Evolutionary conservation across 2,329 filamentous ascomycete species (phyloP), one percentile per base, ranked within the genome.

Genomic region (Alternaria brassicae): DNA sequence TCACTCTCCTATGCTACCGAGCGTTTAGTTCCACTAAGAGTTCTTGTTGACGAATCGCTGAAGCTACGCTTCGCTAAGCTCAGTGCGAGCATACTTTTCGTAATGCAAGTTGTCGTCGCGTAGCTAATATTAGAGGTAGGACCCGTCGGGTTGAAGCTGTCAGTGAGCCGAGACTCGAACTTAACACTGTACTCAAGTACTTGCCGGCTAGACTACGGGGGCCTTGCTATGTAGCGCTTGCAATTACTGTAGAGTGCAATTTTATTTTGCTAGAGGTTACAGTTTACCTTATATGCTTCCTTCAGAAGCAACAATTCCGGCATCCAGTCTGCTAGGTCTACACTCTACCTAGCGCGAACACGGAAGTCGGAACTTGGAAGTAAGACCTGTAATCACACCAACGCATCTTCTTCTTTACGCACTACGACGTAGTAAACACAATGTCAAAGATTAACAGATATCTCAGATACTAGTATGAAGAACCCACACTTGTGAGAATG

Each of bases 171-270:
- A 9, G 66, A 49, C 39, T 65, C 36, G 8, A 58, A 60, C 8
- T 48, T 56, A 9, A 60, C 9, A 1, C 57, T 55, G 36, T 62
- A 66, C 63, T 62, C 72, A 6, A 69, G 13, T 67, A 64, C 3
- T 48, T 42, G 36, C 63, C 67, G 23, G 70, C 39, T 3, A 62
- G 21, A 15, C 34, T 52, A 5, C 59, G 48, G 5, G 66, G 34
- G 6, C 66, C 69, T 6, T 58, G 53, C 69, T 64, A 70, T 5
- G 60, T 60, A 34, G 58, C 49, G 19, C 70, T 53, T 4, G 61
- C 63, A n/a, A 70, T 53, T 2, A 36, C 21, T 1, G 69, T 68
- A 6, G 66, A n/a, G n/a, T n/a, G n/a, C n/a, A n/a, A n/a, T n/a
- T n/a, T n/a, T n/a, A n/a, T n/a, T n/a, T n/a, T n/a, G n/a, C n/a